Conservation (phyloP, 2,329 filamentous ascomycete genomes). For the Sporothrix dimorphospora region DNA sequence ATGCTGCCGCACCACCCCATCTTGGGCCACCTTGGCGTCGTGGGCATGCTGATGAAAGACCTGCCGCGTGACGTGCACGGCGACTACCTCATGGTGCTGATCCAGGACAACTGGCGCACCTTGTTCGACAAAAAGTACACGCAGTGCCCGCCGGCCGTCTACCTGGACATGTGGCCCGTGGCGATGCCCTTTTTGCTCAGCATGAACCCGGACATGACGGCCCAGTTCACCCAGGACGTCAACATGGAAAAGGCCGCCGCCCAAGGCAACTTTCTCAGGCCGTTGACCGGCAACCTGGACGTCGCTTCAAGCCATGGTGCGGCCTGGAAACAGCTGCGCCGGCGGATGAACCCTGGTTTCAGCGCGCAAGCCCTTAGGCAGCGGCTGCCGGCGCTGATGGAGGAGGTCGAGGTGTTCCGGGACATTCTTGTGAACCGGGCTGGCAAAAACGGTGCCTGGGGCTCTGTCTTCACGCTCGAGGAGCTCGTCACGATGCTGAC, state of each 20-base stretch:
- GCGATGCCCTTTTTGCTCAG: constrained; percentile 31
- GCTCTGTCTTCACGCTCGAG: constrained; percentile 37
- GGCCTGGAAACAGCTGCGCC: constrained; percentile 44
- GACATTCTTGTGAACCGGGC: constrained; percentile 36
- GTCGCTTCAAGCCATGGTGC: constrained; percentile 44
- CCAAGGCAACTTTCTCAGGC: constrained; percentile 25
- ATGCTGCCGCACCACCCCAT: constrained; percentile 35
- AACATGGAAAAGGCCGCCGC: constrained; percentile 26
- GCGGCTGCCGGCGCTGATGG: constrained; percentile 41
- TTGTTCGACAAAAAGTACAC: constrained; percentile 31
- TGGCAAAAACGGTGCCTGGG: constrained; percentile 32
- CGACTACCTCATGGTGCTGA: constrained; percentile 34
- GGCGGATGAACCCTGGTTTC: constrained; percentile 45
- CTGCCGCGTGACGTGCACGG: constrained; percentile 34
- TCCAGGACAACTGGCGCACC: constrained; percentile 34
- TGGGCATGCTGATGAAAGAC: constrained; percentile 32
- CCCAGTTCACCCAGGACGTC: constrained; percentile 31
- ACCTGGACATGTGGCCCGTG: constrained; percentile 32
- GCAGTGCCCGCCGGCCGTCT: constrained; percentile 28
- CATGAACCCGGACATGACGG: constrained; percentile 30
- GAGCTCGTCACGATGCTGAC: constrained; percentile 33
- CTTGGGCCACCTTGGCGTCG: constrained; percentile 33
- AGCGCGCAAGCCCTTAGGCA: constrained; percentile 41
- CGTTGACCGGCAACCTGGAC: constrained; percentile 41
- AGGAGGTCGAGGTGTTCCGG: constrained; percentile 39